A percentile compares a stretch with the other conserved stretches of the same genome.
These are phyloP conservation scores for Cenococcum geophilum DNA, from an alignment of 495 filamentous ascomycete species.

Conservation along the genomic window DNA sequence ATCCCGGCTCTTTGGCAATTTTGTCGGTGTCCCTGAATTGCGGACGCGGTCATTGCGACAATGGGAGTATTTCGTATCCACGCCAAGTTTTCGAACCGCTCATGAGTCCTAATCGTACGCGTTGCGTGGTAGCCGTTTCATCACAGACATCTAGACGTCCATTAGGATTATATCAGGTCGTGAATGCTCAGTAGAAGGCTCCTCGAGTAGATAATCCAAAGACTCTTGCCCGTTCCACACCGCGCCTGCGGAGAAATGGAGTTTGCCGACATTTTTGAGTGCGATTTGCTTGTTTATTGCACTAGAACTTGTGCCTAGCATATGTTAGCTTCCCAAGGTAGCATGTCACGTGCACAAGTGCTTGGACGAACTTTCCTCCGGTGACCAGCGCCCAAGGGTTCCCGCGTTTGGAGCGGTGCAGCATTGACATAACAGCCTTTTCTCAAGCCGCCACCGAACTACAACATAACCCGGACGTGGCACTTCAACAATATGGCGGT, in stretches of 20 bases:
- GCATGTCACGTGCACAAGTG: too few relatives aligned
- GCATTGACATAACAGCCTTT: too few relatives aligned
- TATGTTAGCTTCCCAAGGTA: not conserved
- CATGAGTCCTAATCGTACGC: conserved; percentile 58
- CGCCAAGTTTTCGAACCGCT: conserved; percentile 49
- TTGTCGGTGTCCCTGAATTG: conserved; percentile 73
- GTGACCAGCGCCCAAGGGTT: too few relatives aligned
- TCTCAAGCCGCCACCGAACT: too few relatives aligned
- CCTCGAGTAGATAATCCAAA: conserved; percentile 55
- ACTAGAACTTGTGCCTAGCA: not conserved
- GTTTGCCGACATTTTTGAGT: conserved; percentile 63
- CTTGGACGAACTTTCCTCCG: too few relatives aligned
- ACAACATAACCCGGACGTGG: too few relatives aligned
- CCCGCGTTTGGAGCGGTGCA: too few relatives aligned
- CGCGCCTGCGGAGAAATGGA: conserved; percentile 64
- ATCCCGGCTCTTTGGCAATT: conserved; percentile 72
- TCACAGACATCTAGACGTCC: conserved; percentile 51
- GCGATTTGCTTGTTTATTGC: conserved; percentile 60
- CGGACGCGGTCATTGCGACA: conserved; percentile 75
- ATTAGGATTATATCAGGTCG: conserved; percentile 76
- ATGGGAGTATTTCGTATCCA: conserved; percentile 55
- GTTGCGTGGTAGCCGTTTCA: conserved; percentile 70
- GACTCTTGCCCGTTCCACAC: conserved; percentile 73
- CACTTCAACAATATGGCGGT: too few relatives aligned
- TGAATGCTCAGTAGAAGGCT: conserved; percentile 34